Conservation (phyloP, 495 filamentous ascomycete species). For the Penicillium turbatum region DNA sequence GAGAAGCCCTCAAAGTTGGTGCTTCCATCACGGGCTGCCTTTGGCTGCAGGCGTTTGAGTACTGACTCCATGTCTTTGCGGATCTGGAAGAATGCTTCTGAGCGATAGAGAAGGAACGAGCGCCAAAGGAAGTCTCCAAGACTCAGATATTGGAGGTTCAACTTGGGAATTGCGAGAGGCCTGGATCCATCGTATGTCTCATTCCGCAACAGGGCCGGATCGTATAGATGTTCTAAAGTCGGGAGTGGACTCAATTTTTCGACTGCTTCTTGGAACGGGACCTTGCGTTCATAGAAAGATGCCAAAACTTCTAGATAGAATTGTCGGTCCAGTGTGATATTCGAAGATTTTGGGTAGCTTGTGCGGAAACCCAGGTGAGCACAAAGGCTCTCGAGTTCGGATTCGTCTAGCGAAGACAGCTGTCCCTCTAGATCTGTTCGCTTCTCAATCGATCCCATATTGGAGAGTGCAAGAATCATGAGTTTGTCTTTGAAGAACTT, state of each 20-base stretch:
- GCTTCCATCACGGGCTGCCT: conserved; percentile 54
- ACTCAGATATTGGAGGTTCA: conserved; percentile 93
- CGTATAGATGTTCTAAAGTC: conserved; percentile 80
- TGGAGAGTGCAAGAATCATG: conserved; percentile 84
- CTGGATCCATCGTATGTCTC: conserved; percentile 86
- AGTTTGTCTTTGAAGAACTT: conserved; percentile 87
- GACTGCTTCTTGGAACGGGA: conserved; percentile 77
- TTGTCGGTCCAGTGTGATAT: conserved; percentile 56
- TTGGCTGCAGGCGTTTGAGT: conserved; percentile 74
- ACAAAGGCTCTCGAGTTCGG: conserved; percentile 67
- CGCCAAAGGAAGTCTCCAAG: conserved; percentile 95
- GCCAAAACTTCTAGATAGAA: conserved; percentile 75
- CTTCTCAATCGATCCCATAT: conserved; percentile 82
- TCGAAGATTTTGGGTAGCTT: conserved; percentile 66
- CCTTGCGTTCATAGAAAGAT: conserved; percentile 70
- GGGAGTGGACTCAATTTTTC: conserved; percentile 69
- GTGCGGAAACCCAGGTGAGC: conserved; percentile 71
- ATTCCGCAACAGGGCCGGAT: conserved; percentile 74
- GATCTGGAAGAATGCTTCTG: conserved; percentile 92
- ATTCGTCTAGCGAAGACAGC: conserved; percentile 64
- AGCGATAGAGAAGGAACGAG: conserved; percentile 81
- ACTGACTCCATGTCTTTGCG: conserved; percentile 82
- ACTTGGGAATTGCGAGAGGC: conserved; percentile 86
- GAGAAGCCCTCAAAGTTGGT: conserved; percentile 81
- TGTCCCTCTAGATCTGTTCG: conserved; percentile 74